A percentile compares a stretch with the other conserved stretches of the same genome.
phyloP scores from a whole-genome alignment of 2,329 filamentous ascomycete species.

The Diaporthe citriasiana region DNA sequence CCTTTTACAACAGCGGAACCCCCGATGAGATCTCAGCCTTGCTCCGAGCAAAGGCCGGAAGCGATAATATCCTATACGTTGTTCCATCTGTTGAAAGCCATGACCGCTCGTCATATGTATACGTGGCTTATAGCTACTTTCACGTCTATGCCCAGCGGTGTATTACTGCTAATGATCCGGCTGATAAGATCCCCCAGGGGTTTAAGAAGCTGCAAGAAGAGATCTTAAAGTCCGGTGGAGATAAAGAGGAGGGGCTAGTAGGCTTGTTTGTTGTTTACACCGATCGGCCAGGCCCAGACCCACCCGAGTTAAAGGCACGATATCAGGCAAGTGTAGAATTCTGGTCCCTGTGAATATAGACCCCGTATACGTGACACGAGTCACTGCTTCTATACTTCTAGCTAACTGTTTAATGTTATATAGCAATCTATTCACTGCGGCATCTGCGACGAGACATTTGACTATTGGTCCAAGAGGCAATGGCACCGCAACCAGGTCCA shows the following conservation, averaged over 20 bases:
- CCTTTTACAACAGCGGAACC: not conserved
- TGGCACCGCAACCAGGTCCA: constrained; percentile 10
- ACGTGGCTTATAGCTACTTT: not conserved
- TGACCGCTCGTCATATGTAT: not conserved
- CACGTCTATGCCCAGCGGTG: constrained; percentile 5
- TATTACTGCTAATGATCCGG: not conserved
- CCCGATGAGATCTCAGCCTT: not conserved
- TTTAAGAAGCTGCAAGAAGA: constrained; percentile 8
- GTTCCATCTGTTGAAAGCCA: constrained; percentile 12
- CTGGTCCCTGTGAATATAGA: not conserved
- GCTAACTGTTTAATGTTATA: not conserved
- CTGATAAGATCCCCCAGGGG: not conserved
- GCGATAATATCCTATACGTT: not conserved
- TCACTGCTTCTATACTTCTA: not conserved
- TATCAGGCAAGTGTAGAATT: not conserved
- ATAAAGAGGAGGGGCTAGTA: not conserved
- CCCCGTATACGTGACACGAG: not conserved
- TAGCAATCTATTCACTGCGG: not conserved
- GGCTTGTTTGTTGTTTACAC: not conserved
- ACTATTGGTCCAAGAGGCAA: not conserved
- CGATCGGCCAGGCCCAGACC: not conserved
- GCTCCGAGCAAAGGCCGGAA: not conserved
- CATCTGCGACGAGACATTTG: not conserved
- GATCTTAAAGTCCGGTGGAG: not conserved
- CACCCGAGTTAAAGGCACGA: not conserved